These are phyloP conservation scores for Ustanciosporium gigantosporum DNA, from an alignment of 1,284 basidiomycete species.

Conservation along the genomic window DNA sequence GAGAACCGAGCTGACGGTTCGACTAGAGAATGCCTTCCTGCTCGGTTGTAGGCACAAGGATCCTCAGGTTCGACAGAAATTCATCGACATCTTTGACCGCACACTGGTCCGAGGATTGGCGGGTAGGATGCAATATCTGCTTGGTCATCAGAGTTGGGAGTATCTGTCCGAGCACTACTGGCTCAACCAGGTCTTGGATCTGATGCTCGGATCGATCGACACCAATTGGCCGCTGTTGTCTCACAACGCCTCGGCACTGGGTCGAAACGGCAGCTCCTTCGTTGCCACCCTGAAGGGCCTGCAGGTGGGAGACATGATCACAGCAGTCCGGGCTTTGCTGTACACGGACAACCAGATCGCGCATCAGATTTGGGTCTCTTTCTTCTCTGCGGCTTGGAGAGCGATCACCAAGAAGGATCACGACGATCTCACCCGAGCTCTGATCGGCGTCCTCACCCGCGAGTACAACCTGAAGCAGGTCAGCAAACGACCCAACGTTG, in stretches of 20 bases:
- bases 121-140: constrained; percentile 83
- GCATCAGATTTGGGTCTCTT: constrained; percentile 84
- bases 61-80: constrained; percentile 76
- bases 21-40: constrained; percentile 90
- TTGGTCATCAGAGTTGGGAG: constrained; percentile 96
- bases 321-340: constrained; percentile 79
- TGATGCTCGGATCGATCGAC: constrained; percentile 72
- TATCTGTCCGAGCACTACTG: constrained; percentile 89
- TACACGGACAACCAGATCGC: constrained; percentile 78
- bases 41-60: constrained; percentile 87
- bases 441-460: constrained; percentile 86
- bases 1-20: constrained; percentile 89
- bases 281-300: constrained; percentile 27
- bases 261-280: constrained; percentile 38
- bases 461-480: constrained; percentile 90
- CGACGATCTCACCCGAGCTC: constrained; percentile 82
- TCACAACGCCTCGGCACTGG: constrained; percentile 16
- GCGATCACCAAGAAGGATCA: constrained; percentile 85
- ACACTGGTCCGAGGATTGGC: constrained; percentile 83
- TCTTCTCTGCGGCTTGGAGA: constrained; percentile 88
- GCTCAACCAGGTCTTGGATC: constrained; percentile 88
- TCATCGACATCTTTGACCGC: constrained; percentile 86
- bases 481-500: constrained; percentile 88
- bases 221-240: constrained; percentile 38
- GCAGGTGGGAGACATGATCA: constrained; percentile 42